Evolutionary conservation across 768 basidiomycete species (phyloP).

Genomic region (Lepiota brunneoincarnata): DNA sequence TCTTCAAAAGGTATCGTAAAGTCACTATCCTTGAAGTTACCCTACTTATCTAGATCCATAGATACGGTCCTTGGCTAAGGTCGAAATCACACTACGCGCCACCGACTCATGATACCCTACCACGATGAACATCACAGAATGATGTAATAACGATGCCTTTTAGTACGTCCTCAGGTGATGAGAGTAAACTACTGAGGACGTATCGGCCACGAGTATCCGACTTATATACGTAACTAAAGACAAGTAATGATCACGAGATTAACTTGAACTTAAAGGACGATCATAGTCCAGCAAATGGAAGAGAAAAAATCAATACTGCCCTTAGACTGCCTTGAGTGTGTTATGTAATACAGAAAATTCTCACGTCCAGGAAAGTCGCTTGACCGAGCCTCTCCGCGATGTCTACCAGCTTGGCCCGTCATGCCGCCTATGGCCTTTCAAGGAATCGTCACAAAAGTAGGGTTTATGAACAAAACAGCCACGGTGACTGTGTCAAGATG

Average conservation of each 20-base stretch:
- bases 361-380: background rate
- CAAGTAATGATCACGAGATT: too few relatives aligned
- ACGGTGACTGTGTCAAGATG: conserved; percentile 80
- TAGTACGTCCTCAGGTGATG: too few relatives aligned
- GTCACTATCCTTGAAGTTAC: background rate
- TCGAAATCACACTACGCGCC: conserved; percentile 42
- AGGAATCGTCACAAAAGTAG: conserved; percentile 77
- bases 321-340: too few relatives aligned
- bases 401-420: conserved; percentile 10
- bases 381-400: background rate
- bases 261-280: too few relatives aligned
- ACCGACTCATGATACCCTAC: conserved; percentile 13
- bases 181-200: too few relatives aligned
- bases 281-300: too few relatives aligned
- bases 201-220: too few relatives aligned
- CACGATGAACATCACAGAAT: background rate
- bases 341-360: conserved; percentile 1
- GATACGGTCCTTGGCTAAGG: conserved; percentile 42
- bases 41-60: conserved; percentile 11
- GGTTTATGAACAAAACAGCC: conserved; percentile 81
- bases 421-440: conserved; percentile 81
- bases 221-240: too few relatives aligned
- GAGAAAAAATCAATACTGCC: too few relatives aligned
- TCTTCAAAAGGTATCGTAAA: conserved; percentile 34
- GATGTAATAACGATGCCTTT: too few relatives aligned